Base-by-base conservation (phyloP, 2,329 filamentous ascomycete genomes). In the Coniella lustricola region DNA sequence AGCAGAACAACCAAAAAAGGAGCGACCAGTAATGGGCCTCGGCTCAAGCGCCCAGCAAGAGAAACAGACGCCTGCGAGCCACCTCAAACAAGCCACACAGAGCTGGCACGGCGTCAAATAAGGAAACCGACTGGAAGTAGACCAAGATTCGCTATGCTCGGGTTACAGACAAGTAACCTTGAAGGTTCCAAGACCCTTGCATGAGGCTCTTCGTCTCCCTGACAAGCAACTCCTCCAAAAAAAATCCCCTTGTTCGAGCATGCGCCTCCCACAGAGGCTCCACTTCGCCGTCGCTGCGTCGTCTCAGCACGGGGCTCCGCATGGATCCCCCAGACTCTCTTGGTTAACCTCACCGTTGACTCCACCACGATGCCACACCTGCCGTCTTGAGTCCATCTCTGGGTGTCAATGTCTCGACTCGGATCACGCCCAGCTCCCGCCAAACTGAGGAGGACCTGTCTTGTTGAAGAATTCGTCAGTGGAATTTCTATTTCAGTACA, bases 341-440 rank as follows among this genome's bases (percentile, higher is more conserved):
- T 44, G 39, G 38, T 45, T 42, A 49, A 44, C 39, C 44, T 44
- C 43, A 47, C 39, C 36, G 18, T 7, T 32, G 49, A 29, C 52
- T 49, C 55, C 55, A 57, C 55, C 50, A 40, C 12, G 39, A 46
- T 57, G 55, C 48, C 49, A 54, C 55, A 56, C 51, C 34, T 33
- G 36, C 39, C 46, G 55, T 57, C 55, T 57, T 56, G 53, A 41
- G 46, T 46, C 43, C 29, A 52, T 50, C 39, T 43, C 43, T 21
- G 35, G 34, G 21, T 46, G 43, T 43, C 43, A 46, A 14, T 34
- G 36, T 3, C 38, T 42, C 41, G 34, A 41, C 18, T 29, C 36
- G 25, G 34, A 20, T 17, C 33, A 34, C 9, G 13, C 32, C 21
- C 44, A 44, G 42, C 25, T 41, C 29, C 17, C 16, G 29, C 43